Base-by-base conservation (phyloP, 345 rosid genomes). In the Pugionium cornutum region DNA sequence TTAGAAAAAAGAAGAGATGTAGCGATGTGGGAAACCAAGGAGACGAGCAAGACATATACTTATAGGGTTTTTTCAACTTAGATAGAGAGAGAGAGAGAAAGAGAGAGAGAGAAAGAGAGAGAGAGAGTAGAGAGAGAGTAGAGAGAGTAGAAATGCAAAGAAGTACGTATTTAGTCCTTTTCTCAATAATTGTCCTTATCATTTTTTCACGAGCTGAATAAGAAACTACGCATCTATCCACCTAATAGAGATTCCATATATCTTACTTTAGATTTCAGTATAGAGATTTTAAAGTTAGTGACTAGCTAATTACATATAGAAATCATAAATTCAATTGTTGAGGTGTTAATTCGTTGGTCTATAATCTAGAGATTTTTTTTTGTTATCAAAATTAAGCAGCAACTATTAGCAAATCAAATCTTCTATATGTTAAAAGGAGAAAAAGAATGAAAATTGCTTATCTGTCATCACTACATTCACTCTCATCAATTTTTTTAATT, bases 21-120 rank as follows among this genome's bases (percentile, higher is more conserved):
- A 43, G 62, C 51, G 67, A 48, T 73, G 56, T 73, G 72, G 33
- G 48, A 57, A 39, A 58, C 60, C 7, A 72, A 50, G 18, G 7
- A 32, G 76, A 4, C 1, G 64, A 50, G 62, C 43, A 45, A 66
- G 43, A 34, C 35, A 43, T 66, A 31, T 73, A 73, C 45, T 73
- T 73, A 73, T 73, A 73, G 62, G 61, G 62, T 2, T 18, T 2
- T 64, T 34, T 28, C 59, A 52, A 58, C 37, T 47, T 35, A 18
- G 46, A 42, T 36, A 33, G 28, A 56, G 58, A 62, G 30, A 30
- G 53, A 53, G 51, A 41, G 51, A 33, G 41, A 57, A 6, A 10
- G 44, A 40, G 44, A 40, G 44, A 40, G 5, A 8, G 44, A 9
- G n/a, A 9, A 3, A 9, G n/a, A 9, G 44, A 40, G 2, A 7